Conservation (phyloP, 2,329 filamentous ascomycete genomes). For the Colletotrichum sp. region DNA sequence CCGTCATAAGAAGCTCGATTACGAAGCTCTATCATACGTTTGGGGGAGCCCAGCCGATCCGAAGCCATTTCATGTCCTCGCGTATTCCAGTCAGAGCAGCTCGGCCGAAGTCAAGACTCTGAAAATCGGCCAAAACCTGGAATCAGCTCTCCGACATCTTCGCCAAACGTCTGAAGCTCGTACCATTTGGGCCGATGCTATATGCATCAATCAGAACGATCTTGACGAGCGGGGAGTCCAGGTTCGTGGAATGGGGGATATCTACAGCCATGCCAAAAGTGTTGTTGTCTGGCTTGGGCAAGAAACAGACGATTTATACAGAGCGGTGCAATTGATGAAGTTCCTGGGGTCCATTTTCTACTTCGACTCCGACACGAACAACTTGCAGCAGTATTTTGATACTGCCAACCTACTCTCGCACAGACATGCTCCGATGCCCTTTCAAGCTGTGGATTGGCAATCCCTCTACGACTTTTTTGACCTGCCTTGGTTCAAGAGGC, state of each 20-base stretch:
- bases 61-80: neutral
- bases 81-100: neutral
- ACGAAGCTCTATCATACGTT: neutral
- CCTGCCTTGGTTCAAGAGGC: neutral
- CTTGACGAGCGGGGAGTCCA: slow-evolving; percentile 19
- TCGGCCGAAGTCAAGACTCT: neutral
- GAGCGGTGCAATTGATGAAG: neutral
- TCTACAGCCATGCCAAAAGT: slow-evolving; percentile 21
- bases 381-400: neutral
- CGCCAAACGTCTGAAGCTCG: neutral
- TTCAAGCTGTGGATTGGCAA: neutral
- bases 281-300: slow-evolving; percentile 27
- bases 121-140: neutral
- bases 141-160: neutral
- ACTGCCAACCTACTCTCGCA: neutral
- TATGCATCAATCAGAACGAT: slow-evolving; percentile 27
- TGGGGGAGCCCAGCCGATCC: neutral
- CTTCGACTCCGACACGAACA: accelerated
- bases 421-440: accelerated
- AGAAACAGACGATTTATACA: slow-evolving; percentile 7
- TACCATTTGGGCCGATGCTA: slow-evolving; percentile 26
- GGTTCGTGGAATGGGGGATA: slow-evolving; percentile 24
- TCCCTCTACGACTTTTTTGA: neutral
- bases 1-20: neutral
- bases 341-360: neutral